A percentile compares a stretch with the other conserved stretches of the same genome.
Conservation (phyloP, 1,139 yeast species). For the Saccharomyces hybrid region DNA sequence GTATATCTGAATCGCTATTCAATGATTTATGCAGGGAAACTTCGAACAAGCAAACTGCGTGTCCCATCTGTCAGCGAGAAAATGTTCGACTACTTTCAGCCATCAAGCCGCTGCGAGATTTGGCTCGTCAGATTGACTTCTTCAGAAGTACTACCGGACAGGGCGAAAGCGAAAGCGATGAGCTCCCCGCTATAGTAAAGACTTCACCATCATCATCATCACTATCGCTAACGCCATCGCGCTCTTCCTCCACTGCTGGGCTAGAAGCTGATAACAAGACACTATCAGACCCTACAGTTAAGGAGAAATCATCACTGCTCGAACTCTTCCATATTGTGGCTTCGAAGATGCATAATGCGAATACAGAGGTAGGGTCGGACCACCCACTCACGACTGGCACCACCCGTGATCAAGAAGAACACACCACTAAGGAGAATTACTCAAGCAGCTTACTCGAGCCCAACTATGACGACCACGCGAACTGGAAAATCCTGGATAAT, state of each 20-base stretch:
- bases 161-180: background rate
- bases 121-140: background rate
- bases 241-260: background rate
- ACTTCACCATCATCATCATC: background rate
- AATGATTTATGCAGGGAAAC: slow-evolving; percentile 7
- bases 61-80: slow-evolving; percentile 44
- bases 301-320: background rate
- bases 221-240: background rate
- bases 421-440: background rate
- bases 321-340: background rate
- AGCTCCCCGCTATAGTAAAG: background rate
- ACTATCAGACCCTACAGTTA: background rate
- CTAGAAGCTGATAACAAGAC: background rate
- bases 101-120: background rate
- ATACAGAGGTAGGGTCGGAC: background rate
- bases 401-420: slow-evolving; percentile 3
- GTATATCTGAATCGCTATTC: slow-evolving; percentile 45
- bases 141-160: background rate
- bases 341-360: background rate
- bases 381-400: slow-evolving; percentile 4
- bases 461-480: background rate
- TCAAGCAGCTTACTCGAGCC: background rate
- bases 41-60: slow-evolving; percentile 21
- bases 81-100: slow-evolving; percentile 28
- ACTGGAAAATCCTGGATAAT: slow-evolving; percentile 14